These are phyloP conservation scores for Hondaea fermentalgiana DNA, from an alignment of 108 stramenopile genomes.

Conservation along the genomic window DNA sequence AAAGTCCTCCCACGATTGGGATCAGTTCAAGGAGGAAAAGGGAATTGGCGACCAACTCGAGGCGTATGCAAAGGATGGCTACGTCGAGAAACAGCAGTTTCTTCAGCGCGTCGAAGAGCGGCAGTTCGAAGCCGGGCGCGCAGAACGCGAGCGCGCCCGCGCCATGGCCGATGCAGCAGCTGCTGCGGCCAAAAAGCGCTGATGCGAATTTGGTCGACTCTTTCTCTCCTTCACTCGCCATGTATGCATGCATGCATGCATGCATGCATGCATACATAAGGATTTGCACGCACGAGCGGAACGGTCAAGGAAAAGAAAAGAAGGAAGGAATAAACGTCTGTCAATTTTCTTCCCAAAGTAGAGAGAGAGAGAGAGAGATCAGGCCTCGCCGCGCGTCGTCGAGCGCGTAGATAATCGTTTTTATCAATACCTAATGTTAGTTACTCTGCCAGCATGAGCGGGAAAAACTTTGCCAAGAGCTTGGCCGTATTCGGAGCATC, in stretches of 20 bases:
- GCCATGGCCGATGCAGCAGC: background rate
- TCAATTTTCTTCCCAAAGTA: too few species aligned
- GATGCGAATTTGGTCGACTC: background rate
- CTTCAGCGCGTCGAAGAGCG: conserved; percentile 12
- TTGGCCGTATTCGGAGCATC: background rate
- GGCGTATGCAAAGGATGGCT: background rate
- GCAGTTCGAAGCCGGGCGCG: background rate
- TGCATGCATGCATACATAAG: too few species aligned
- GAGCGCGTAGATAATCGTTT: too few species aligned
- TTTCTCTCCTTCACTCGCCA: too few species aligned
- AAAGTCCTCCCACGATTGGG: conserved; percentile 8
- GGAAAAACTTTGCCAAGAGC: background rate
- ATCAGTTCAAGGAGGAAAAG: conserved; percentile 3
- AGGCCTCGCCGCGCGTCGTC: too few species aligned
- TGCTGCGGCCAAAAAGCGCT: background rate
- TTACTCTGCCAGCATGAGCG: background rate
- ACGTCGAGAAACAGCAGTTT: conserved; percentile 10
- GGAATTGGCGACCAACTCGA: conserved; percentile 4
- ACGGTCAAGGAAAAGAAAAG: too few species aligned
- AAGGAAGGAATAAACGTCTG: too few species aligned
- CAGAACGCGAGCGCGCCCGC: conserved; percentile 13
- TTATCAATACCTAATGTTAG: too few species aligned
- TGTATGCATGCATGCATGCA: too few species aligned
- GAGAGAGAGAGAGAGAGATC: too few species aligned
- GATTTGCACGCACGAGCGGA: too few species aligned